Conservation (phyloP, 2,329 filamentous ascomycete genomes). For the Tolypocladium inflatum region DNA sequence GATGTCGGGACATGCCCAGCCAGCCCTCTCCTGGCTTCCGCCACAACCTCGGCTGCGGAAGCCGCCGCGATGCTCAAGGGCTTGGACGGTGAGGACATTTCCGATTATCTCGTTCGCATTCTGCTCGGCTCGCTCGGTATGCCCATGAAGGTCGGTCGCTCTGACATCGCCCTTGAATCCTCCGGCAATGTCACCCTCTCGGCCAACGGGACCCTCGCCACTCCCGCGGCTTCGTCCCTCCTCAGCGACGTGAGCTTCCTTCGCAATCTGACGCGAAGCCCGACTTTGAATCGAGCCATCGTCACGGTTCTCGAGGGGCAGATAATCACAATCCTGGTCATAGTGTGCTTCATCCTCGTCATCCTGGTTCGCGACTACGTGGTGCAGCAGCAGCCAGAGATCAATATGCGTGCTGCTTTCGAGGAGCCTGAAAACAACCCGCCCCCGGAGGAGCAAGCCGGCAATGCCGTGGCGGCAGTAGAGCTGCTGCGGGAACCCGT, state of each 20-base stretch:
- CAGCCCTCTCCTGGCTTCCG: conserved; percentile 22
- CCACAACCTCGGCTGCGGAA: conserved; percentile 20
- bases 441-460: conserved; percentile 8
- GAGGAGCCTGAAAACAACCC: conserved; percentile 31
- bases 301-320: conserved; percentile 86
- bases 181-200: conserved; percentile 8
- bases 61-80: conserved; percentile 19
- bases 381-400: conserved; percentile 90
- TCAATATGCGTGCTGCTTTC: conserved; percentile 67
- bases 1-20: conserved; percentile 22
- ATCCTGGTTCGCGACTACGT: conserved; percentile 97
- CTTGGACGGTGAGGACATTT: conserved; percentile 19
- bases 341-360: conserved; percentile 90
- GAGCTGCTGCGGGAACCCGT: conserved; percentile 10
- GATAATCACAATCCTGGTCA: conserved; percentile 83
- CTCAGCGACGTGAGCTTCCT: conserved; percentile 49
- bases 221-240: conserved; percentile 26
- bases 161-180: conserved; percentile 6
- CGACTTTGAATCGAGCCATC: conserved; percentile 65
- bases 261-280: conserved; percentile 55
- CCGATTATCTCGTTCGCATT: conserved; percentile 21
- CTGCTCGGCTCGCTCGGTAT: conserved; percentile 19
- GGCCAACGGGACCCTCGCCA: neutral
- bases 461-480: conserved; percentile 8
- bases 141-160: conserved; percentile 11